phyloP scores from a whole-genome alignment of 1,284 basidiomycete genomes.

The Boletus semigastroideus region DNA sequence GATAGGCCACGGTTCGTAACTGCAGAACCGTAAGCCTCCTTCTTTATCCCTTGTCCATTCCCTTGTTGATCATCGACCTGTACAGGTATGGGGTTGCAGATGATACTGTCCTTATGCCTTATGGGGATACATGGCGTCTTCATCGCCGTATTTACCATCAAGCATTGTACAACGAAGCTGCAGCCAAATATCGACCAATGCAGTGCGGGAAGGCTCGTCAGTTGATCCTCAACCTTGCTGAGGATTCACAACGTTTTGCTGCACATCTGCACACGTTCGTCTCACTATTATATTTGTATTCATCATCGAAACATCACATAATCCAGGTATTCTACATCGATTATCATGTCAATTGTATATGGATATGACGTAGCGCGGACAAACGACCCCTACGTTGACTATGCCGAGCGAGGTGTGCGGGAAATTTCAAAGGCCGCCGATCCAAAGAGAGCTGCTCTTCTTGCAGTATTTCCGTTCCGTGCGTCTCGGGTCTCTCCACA shows the following conservation, averaged over 20 bases:
- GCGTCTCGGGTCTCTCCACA: constrained; percentile 14
- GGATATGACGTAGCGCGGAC: constrained; percentile 23
- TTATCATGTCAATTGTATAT: constrained; percentile 31
- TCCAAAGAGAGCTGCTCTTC: constrained; percentile 26
- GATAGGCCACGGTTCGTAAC: constrained; percentile 27
- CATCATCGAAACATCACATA: neutral
- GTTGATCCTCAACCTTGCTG: constrained; percentile 21
- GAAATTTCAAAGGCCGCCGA: constrained; percentile 20
- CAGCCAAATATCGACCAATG: constrained; percentile 21
- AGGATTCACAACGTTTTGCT: constrained; percentile 20
- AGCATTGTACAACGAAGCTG: constrained; percentile 17
- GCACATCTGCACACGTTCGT: constrained; percentile 27
- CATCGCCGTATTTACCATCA: constrained; percentile 31
- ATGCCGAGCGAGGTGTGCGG: constrained; percentile 23
- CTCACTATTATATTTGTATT: neutral
- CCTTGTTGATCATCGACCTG: neutral
- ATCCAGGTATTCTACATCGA: constrained; percentile 27
- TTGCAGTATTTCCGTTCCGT: constrained; percentile 29
- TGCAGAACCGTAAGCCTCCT: constrained; percentile 13
- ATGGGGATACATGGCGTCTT: constrained; percentile 30
- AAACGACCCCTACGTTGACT: constrained; percentile 26
- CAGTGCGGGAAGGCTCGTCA: constrained; percentile 24
- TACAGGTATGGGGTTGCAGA: constrained; percentile 27
- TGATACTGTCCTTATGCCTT: constrained; percentile 28
- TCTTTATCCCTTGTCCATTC: neutral